Percentiles rank a stretch among this genome's conserved stretches.
Evolutionary conservation across 1,139 yeast genomes (phyloP).

Genomic region (Yamadazyma friedrichii): DNA sequence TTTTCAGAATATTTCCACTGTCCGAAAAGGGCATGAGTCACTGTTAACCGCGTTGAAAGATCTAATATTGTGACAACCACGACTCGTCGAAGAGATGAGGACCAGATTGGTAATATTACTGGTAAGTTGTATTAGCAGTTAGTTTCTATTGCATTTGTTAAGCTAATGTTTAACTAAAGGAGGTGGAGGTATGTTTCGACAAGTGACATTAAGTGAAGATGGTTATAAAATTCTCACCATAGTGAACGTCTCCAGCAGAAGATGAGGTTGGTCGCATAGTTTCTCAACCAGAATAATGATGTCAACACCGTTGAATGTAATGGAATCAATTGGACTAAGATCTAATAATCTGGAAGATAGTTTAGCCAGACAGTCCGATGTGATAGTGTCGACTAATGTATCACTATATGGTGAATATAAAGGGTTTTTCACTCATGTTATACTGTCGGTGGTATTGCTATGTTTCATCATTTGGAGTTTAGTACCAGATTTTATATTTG

Average conservation of each 20-base stretch:
- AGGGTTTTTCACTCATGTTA: conserved; percentile 76
- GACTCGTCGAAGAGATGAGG: background rate
- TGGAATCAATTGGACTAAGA: background rate
- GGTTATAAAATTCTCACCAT: no score
- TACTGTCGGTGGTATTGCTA: conserved; percentile 50
- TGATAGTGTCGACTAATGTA: conserved; percentile 62
- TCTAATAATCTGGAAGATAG: conserved; percentile 34
- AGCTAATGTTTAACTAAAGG: no score
- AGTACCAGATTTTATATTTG: conserved; percentile 54
- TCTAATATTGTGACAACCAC: conserved; percentile 18
- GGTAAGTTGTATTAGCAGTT: no score
- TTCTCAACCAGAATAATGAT: background rate
- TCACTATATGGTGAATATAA: conserved; percentile 76
- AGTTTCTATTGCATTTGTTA: no score
- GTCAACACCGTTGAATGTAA: conserved; percentile 1
- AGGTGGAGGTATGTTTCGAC: no score
- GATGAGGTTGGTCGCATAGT: background rate
- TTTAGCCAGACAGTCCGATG: conserved; percentile 76
- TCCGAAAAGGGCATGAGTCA: conserved; percentile 36
- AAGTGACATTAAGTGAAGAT: no score
- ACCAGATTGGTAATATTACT: no score
- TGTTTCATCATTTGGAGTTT: conserved; percentile 71
- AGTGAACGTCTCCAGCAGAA: no score
- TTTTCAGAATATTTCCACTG: conserved; percentile 3
- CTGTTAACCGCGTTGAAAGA: conserved; percentile 37